These are phyloP conservation scores for Pythium rhizo-oryzae DNA, from an alignment of 352 stramenopile genomes.

Conservation along the genomic window DNA sequence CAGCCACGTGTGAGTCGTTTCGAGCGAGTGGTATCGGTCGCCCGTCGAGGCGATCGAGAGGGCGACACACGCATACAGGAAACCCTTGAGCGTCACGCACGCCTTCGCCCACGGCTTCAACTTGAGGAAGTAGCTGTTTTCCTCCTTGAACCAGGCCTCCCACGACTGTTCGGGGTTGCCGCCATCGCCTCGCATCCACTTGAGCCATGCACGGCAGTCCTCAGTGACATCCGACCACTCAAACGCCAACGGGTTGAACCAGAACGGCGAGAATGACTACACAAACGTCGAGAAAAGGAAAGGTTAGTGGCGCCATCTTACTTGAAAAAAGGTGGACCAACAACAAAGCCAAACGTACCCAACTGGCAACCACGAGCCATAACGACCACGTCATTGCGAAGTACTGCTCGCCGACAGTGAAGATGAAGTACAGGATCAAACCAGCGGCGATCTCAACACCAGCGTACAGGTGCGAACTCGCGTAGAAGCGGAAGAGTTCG, in stretches of 20 bases:
- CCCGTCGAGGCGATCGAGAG: conserved; percentile 69
- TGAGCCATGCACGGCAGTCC: conserved; percentile 74
- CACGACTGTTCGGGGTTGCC: conserved; percentile 90
- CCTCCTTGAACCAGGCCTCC: conserved; percentile 92
- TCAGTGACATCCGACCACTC: conserved; percentile 90
- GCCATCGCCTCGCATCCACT: conserved; percentile 86
- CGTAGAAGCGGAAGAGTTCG: conserved; percentile 99
- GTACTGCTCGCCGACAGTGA: conserved; percentile 95
- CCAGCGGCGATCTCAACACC: conserved; percentile 92
- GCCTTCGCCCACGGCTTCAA: conserved; percentile 83
- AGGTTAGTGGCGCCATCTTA: conserved; percentile 3
- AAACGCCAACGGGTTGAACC: conserved; percentile 97
- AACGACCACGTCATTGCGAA: conserved; percentile 97
- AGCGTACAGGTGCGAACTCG: conserved; percentile 97
- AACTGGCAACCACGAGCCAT: conserved; percentile 94
- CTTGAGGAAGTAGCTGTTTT: conserved; percentile 88
- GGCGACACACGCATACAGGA: conserved; percentile 81
- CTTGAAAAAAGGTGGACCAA: too few species aligned
- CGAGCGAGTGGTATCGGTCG: conserved; percentile 40
- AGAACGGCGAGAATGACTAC: conserved; percentile 91
- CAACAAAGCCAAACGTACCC: conserved; percentile 46
- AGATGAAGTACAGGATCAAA: conserved; percentile 94
- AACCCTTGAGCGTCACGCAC: conserved; percentile 82
- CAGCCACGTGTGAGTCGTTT: conserved; percentile 33
- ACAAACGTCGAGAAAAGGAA: conserved; percentile 9